Conservation (phyloP, 129 eudicot species). For the Ambrosia trifida region DNA sequence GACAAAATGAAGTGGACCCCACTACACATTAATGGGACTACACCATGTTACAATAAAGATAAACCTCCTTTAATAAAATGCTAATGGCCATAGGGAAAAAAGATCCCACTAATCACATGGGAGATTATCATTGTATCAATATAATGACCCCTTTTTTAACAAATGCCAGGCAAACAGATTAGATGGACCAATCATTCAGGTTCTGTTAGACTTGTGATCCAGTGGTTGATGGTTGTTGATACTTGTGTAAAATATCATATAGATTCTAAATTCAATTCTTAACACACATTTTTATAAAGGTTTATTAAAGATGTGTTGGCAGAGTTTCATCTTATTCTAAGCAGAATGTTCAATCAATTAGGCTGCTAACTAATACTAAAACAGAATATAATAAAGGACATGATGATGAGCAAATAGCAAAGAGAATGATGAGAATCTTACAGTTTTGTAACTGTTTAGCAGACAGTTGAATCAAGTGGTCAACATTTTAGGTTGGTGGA, state of each 20-base stretch:
- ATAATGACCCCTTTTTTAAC: slow-evolving; percentile 26
- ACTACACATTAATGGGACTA: slow-evolving; percentile 36
- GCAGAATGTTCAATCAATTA: slow-evolving; percentile 11
- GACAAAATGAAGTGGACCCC: slow-evolving; percentile 38
- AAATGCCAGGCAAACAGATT: slow-evolving; percentile 20
- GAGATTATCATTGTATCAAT: slow-evolving; percentile 33
- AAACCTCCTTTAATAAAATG: slow-evolving; percentile 30
- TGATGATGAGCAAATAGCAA: neutral
- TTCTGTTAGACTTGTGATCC: neutral
- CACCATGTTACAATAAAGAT: slow-evolving; percentile 34
- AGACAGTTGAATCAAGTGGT: neutral
- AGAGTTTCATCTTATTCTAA: slow-evolving; percentile 23
- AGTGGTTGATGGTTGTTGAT: neutral
- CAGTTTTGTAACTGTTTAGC: slow-evolving; percentile 11
- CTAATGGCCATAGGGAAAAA: slow-evolving; percentile 29
- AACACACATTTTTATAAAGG: neutral
- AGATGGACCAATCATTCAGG: slow-evolving; percentile 8
- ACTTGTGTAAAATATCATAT: slow-evolving; percentile 3
- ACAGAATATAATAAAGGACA: slow-evolving; percentile 17
- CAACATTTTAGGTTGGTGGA: slow-evolving; percentile 38
- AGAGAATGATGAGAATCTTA: slow-evolving; percentile 17
- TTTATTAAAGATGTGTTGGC: neutral
- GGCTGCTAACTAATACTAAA: slow-evolving; percentile 16
- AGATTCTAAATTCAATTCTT: slow-evolving; percentile 10
- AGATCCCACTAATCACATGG: slow-evolving; percentile 50